A percentile compares a stretch with the other conserved stretches of the same genome.
Conservation (phyloP, 768 basidiomycete species). For the Boletus speciosus region DNA sequence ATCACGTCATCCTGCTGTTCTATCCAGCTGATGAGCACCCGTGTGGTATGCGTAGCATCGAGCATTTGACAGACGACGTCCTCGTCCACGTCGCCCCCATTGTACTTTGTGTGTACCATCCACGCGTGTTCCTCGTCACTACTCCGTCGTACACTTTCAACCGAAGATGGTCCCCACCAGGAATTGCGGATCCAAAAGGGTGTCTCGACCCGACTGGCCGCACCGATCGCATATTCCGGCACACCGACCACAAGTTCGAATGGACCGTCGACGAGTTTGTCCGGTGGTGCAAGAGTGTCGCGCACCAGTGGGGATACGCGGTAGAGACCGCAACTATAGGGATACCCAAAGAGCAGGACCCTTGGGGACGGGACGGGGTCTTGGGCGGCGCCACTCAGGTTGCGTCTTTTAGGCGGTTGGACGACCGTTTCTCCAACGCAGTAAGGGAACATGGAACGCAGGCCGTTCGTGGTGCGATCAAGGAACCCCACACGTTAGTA, state of each 20-base stretch:
- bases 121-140: conserved; percentile 69
- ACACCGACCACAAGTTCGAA: conserved; percentile 85
- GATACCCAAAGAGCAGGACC: conserved; percentile 53
- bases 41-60: conserved; percentile 50
- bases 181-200: conserved; percentile 43
- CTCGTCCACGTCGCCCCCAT: conserved; percentile 64
- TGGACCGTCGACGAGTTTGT: conserved; percentile 78
- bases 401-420: conserved; percentile 55
- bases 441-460: conserved; percentile 25
- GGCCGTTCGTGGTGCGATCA: conserved; percentile 3
- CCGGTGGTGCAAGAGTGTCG: conserved; percentile 54
- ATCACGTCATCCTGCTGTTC: background rate
- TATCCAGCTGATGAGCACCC: conserved; percentile 4
- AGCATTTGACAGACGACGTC: conserved; percentile 63
- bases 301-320: conserved; percentile 68
- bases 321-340: conserved; percentile 63
- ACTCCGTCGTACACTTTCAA: conserved; percentile 88
- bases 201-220: conserved; percentile 72
- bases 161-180: conserved; percentile 62
- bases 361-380: conserved; percentile 65
- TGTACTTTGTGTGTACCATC: conserved; percentile 76
- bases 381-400: conserved; percentile 67
- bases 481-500: conserved; percentile 44
- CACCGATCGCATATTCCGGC: conserved; percentile 73
- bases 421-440: conserved; percentile 32